phyloP scores from a whole-genome alignment of 768 basidiomycete genomes.

The Naematelia encephala region DNA sequence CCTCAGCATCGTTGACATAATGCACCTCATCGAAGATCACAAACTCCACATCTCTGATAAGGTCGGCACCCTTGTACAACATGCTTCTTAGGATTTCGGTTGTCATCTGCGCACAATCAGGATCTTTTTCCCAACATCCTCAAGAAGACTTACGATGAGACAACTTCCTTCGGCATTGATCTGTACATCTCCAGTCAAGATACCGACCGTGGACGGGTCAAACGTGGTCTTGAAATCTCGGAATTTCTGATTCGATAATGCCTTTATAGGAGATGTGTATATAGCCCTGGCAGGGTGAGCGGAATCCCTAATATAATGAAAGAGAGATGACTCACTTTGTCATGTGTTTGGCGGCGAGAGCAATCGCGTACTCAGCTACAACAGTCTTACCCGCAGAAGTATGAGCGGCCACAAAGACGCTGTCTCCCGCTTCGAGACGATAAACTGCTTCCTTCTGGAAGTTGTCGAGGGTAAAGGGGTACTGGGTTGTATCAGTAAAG shows the following conservation, averaged over 20 bases:
- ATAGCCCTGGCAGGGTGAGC: slow-evolving; percentile 66
- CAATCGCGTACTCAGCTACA: slow-evolving; percentile 97
- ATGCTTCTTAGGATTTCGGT: slow-evolving; percentile 92
- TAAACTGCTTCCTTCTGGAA: slow-evolving; percentile 99
- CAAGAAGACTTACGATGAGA: slow-evolving; percentile 70
- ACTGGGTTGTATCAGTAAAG: slow-evolving; percentile 56
- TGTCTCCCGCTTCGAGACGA: slow-evolving; percentile 93
- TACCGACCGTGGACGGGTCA: slow-evolving; percentile 83
- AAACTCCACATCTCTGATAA: slow-evolving; percentile 98
- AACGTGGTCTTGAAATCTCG: slow-evolving; percentile 98
- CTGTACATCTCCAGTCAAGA: slow-evolving; percentile 96
- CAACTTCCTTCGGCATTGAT: slow-evolving; percentile 98
- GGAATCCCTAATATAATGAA: not conserved
- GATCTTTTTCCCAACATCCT: not conserved
- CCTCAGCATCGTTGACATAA: slow-evolving; percentile 99
- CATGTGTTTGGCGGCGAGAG: slow-evolving; percentile 95
- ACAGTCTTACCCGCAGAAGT: slow-evolving; percentile 99
- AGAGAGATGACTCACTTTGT: slow-evolving; percentile 64
- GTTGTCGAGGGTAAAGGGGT: slow-evolving; percentile 97
- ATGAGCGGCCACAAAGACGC: slow-evolving; percentile 99
- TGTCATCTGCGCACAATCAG: slow-evolving; percentile 47
- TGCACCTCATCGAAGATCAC: slow-evolving; percentile 99
- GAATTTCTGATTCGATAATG: slow-evolving; percentile 97
- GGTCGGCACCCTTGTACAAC: slow-evolving; percentile 97
- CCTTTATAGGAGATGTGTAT: slow-evolving; percentile 98